These are phyloP conservation scores for Salix exigua DNA, from an alignment of 345 rosid species.

Conservation along the genomic window DNA sequence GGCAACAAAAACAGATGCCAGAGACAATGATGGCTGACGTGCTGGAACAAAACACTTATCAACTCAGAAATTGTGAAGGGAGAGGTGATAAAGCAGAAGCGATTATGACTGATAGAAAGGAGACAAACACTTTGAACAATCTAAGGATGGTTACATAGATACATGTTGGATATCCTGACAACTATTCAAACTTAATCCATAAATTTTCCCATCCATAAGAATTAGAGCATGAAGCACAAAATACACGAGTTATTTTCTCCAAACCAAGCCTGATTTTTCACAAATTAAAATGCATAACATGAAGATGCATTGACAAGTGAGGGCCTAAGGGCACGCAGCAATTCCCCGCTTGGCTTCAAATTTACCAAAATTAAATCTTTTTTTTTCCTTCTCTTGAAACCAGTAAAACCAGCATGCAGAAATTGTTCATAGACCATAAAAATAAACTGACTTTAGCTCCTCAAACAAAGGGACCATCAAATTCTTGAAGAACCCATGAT, in stretches of 20 bases:
- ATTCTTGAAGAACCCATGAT: not conserved
- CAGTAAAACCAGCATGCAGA: not conserved
- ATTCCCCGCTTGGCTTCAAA: not conserved
- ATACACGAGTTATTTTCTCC: not conserved
- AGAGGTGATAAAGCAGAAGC: not conserved
- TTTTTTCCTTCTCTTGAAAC: not conserved
- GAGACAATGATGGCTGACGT: not conserved
- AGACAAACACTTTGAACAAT: too few species aligned
- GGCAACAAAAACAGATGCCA: not conserved
- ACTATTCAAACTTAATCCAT: not conserved
- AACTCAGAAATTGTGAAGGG: too few species aligned
- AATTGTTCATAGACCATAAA: not conserved
- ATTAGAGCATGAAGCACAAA: not conserved
- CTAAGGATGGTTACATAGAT: not conserved
- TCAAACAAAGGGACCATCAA: not conserved
- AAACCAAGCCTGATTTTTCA: not conserved
- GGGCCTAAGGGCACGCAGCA: not conserved
- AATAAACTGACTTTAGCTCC: not conserved
- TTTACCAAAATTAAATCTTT: not conserved
- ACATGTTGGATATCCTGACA: not conserved
- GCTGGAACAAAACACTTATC: too few species aligned
- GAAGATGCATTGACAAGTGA: not conserved
- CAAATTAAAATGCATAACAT: not conserved
- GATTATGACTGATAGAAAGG: not conserved
- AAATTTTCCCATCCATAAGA: not conserved